Evolutionary conservation across 2,329 filamentous ascomycete genomes (phyloP), one percentile per base, ranked within the genome.

Genomic region (Aspergillus oerlinghausenensis): DNA sequence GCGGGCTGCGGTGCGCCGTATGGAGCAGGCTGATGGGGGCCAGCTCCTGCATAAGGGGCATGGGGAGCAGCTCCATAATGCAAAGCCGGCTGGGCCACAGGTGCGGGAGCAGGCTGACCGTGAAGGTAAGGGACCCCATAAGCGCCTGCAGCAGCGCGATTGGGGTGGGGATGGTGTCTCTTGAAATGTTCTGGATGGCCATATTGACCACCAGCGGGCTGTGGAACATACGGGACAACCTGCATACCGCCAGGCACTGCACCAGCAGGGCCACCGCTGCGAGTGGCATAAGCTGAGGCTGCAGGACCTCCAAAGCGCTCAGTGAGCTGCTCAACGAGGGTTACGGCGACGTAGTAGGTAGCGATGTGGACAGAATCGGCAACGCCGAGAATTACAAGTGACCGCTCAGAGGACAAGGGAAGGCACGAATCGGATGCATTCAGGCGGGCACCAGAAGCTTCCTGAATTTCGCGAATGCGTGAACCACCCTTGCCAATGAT

Each of bases 321-420:
- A 53, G 94, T 97, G 58, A 99, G 82, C 78, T 99, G 94, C 80
- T 99, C 94, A 50, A 96, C 88, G 26, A 99, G 84, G n/a, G 94
- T 99, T 75, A 93, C 96, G 55, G 92, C 93, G 62, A 99, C 92
- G 70, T 99, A 99, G 80, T 97, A 99, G 40, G 94, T 96, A 50
- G 94, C 94, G 75, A 99, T 99, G 77, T 99, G 94, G 50, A 99
- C 93, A 57, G 94, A 93, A 79, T 99, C 94, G 54, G 94, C 94
- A 57, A 99, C 94, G 73, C 94, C 94, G 76, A 97, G 91, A 29
- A 99, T 92, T 52, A 99, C 93, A 50, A 99, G 84, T n/a, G 94
- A 97, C 50, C 94, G 90, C 78, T 99, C 94, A 58, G 92, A 96
- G 19, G 94, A 99, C 59, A 97, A 84, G 50, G 94, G 94, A 55